Conservation (phyloP, 2,329 filamentous ascomycete genomes). For the Claviceps digitariae region DNA sequence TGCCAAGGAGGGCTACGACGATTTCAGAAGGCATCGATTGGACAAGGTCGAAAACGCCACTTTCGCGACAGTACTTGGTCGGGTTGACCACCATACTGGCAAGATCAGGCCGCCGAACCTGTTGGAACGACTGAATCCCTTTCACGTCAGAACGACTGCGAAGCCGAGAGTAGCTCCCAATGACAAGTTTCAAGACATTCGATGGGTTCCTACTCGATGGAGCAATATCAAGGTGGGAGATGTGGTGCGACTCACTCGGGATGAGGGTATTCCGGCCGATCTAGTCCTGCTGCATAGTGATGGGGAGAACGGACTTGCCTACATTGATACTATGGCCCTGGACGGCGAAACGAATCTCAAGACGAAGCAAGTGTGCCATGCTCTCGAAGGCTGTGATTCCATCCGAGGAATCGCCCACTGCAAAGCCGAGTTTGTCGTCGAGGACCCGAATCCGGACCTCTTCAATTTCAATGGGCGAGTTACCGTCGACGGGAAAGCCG, state of each 20-base stretch:
- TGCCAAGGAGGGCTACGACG: conserved; percentile 76
- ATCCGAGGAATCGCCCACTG: conserved; percentile 40
- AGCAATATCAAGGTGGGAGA: conserved; percentile 36
- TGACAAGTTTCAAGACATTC: conserved; percentile 46
- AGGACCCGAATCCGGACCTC: conserved; percentile 65
- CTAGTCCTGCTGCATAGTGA: conserved; percentile 64
- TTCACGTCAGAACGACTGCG: conserved; percentile 16
- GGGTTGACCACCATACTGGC: conserved; percentile 20
- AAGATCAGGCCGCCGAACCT: conserved; percentile 12
- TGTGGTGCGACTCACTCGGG: conserved; percentile 39
- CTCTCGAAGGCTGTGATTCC: conserved; percentile 42
- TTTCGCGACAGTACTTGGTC: conserved; percentile 31
- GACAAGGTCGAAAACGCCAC: conserved; percentile 68
- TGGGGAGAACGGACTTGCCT: conserved; percentile 68
- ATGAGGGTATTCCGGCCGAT: conserved; percentile 75
- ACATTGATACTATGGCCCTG: conserved; percentile 72
- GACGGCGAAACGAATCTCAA: conserved; percentile 77
- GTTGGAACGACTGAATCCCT: conserved; percentile 19
- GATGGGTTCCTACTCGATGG: conserved; percentile 39
- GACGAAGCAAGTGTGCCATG: conserved; percentile 54
- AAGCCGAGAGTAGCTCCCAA: conserved; percentile 22
- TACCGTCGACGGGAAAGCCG: conserved; percentile 40
- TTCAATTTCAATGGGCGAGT: conserved; percentile 65
- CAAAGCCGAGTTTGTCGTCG: conserved; percentile 51
- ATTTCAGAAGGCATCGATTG: conserved; percentile 63